Conservation (phyloP, 1,139 yeast species). For the Spencermartinsiella ligniputridi region DNA sequence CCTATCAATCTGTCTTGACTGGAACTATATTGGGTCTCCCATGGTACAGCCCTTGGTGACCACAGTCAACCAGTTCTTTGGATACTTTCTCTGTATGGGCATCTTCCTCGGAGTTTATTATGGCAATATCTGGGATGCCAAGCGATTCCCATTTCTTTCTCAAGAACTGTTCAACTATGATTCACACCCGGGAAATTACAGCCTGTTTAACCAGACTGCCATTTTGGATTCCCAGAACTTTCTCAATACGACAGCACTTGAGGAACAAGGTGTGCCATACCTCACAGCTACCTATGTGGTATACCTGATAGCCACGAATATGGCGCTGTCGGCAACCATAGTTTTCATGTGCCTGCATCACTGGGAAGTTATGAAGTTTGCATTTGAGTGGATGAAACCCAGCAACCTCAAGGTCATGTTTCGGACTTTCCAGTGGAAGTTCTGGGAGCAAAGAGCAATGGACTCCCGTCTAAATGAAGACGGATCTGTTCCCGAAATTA, state of each 20-base stretch:
- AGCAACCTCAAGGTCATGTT: not conserved
- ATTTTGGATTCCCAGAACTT: constrained; percentile 23
- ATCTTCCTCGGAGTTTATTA: constrained; percentile 30
- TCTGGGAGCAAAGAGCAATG: constrained; percentile 2
- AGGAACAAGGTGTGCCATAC: constrained; percentile 28
- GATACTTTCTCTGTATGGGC: constrained; percentile 28
- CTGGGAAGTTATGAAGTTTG: constrained; percentile 13
- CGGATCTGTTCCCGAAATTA: constrained; percentile 33
- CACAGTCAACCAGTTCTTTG: constrained; percentile 27
- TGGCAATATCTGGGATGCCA: constrained; percentile 31
- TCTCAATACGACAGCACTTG: constrained; percentile 24
- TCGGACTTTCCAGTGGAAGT: constrained; percentile 1
- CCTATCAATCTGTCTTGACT: constrained; percentile 30
- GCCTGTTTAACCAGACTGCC: constrained; percentile 26
- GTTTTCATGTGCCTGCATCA: constrained; percentile 28
- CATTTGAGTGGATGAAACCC: constrained; percentile 1
- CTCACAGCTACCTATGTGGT: constrained; percentile 31
- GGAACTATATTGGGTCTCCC: constrained; percentile 31
- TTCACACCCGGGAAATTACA: constrained; percentile 26
- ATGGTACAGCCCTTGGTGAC: constrained; percentile 28
- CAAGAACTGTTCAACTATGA: constrained; percentile 27
- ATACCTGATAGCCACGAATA: constrained; percentile 30
- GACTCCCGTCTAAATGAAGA: constrained; percentile 23
- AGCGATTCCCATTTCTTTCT: constrained; percentile 31
- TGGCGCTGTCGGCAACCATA: constrained; percentile 31